Evolutionary conservation across 2,329 filamentous ascomycete genomes (phyloP), one percentile per base, ranked within the genome.

Genomic region (Trichoderma simmonsii): DNA sequence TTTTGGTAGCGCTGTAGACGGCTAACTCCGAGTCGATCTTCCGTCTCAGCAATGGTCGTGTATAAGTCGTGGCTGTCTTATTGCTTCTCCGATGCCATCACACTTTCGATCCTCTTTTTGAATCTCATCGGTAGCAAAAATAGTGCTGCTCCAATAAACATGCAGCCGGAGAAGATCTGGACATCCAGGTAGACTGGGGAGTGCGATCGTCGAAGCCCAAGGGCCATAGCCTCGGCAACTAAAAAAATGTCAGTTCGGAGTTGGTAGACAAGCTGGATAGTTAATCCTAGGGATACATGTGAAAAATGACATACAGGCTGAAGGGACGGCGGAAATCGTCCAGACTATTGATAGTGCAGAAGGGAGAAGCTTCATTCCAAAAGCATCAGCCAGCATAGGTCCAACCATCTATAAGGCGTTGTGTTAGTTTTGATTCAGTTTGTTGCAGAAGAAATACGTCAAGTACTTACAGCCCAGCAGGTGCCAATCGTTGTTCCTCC

Each of bases 181-280:
- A 71, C 70, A 28, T 71, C 51, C 4, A 71, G 61, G 9, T 71
- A 71, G 12, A 61, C 28, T 4, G 63, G 70, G 3, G 54, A 12
- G 6, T 67, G 65, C 34, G 54, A 26, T 18, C 63, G 63, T 18
- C 70, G 70, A 12, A 67, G 54, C 3, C 48, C 36, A 9, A 71
- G 8, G 1, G 70, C 70, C 62, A 71, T 71, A 14, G 70, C 70
- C 32, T 71, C 70, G 54, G 70, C 70, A 67, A 66, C 70, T 67
- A 34, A 3, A 18, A 2, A 36, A 15, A 6, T 7, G 28, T 71
- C 24, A 67, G 8, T 24, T n/a, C 9, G n/a, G 2, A 4, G 15
- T 59, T n/a, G 3, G 6, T 24, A 24, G 12, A 18, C 8, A 28
- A 18, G 7, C 11, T 8, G 14, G 8, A 30, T n/a, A 9, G 3